A percentile compares a stretch with the other conserved stretches of the same genome.
Evolutionary conservation across 2,329 filamentous ascomycete genomes (phyloP).

Genomic region (Botrytis deweyae): DNA sequence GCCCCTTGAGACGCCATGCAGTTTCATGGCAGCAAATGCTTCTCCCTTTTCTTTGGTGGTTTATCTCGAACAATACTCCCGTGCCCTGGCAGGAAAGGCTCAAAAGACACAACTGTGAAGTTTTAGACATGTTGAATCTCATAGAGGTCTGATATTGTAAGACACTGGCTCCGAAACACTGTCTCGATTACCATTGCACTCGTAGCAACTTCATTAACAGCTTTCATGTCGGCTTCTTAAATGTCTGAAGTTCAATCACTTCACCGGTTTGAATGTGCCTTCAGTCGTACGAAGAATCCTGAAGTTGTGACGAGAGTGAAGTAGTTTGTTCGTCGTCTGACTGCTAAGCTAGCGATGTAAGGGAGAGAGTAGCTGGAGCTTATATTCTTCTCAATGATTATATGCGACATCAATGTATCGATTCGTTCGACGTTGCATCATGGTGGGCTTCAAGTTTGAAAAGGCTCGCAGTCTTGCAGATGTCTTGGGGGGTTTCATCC

Average conservation of each 20-base stretch:
- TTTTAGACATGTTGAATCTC: neutral
- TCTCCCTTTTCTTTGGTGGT: neutral
- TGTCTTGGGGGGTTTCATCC: neutral
- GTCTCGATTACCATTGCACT: neutral
- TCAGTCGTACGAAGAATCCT: neutral
- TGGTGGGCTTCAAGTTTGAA: neutral
- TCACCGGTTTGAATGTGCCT: neutral
- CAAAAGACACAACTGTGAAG: neutral
- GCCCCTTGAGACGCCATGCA: conserved; percentile 9
- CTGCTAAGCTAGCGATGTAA: neutral
- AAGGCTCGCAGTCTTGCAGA: neutral
- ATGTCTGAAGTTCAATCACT: neutral
- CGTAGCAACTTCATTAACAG: neutral
- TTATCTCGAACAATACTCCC: neutral
- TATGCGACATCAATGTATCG: neutral
- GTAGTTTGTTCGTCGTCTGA: neutral
- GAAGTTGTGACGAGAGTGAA: neutral
- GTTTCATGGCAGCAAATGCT: conserved; percentile 12
- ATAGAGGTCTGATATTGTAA: neutral
- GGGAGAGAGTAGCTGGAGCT: neutral
- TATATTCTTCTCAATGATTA: neutral
- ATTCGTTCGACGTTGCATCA: neutral
- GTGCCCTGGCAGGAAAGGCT: neutral
- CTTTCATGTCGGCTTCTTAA: neutral
- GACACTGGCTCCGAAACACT: conserved; percentile 10